Conservation (phyloP, 1,284 basidiomycete genomes). For the Moniliophthora roreri region DNA sequence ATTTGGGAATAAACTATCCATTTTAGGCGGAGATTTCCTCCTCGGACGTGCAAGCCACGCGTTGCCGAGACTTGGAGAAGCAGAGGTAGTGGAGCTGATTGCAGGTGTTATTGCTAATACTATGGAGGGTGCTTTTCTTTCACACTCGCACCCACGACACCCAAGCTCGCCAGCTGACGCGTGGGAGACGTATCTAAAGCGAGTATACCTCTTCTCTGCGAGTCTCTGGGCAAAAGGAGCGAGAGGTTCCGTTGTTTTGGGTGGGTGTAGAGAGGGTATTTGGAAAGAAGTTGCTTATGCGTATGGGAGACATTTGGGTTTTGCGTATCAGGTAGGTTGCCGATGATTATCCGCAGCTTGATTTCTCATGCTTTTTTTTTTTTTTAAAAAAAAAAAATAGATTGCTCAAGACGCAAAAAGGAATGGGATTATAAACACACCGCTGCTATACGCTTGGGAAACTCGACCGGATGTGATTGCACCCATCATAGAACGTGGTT, state of each 20-base stretch:
- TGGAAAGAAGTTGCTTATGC: slow-evolving; percentile 86
- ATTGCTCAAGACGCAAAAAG: no score
- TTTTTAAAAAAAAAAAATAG: no score
- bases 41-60: slow-evolving; percentile 79
- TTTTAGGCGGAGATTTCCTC: slow-evolving; percentile 87
- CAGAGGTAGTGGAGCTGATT: slow-evolving; percentile 82
- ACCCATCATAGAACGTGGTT: slow-evolving; percentile 11
- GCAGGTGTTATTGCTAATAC: slow-evolving; percentile 82
- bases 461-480: slow-evolving; percentile 65
- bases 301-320: slow-evolving; percentile 82
- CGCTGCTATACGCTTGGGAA: slow-evolving; percentile 82
- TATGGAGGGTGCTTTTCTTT: slow-evolving; percentile 86
- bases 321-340: slow-evolving; percentile 71
- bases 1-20: slow-evolving; percentile 83
- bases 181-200: slow-evolving; percentile 80
- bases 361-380: slow-evolving; percentile 6
- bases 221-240: slow-evolving; percentile 83
- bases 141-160: no score
- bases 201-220: slow-evolving; percentile 89
- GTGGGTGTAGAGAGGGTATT: slow-evolving; percentile 67
- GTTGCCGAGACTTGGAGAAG: slow-evolving; percentile 69
- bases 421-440: no score
- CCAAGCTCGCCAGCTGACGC: slow-evolving; percentile 52
- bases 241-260: slow-evolving; percentile 76
- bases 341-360: neutral